phyloP scores from a whole-genome alignment of 2,329 filamentous ascomycete genomes.

The Rhinocladiella similis region DNA sequence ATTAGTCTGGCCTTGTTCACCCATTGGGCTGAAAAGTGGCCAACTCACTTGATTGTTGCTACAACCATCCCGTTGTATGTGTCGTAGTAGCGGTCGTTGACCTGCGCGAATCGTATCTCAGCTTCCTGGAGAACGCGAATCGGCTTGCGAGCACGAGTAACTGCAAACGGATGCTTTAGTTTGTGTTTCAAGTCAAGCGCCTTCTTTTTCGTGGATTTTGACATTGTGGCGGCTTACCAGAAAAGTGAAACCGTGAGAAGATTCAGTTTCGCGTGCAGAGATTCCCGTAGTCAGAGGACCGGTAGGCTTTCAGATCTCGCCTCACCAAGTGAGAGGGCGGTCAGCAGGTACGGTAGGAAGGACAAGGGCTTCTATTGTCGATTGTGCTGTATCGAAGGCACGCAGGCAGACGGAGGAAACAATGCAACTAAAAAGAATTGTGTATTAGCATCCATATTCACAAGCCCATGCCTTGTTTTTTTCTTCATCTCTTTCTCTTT shows the following conservation, averaged over 20 bases:
- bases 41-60: constrained; percentile 63
- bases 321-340: background rate
- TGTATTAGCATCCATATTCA: too few relatives aligned
- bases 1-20: constrained; percentile 27
- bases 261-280: constrained; percentile 3
- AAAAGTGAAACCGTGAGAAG: constrained; percentile 5
- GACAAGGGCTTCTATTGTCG: background rate
- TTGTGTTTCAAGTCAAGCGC: constrained; percentile 4
- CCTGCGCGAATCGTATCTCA: background rate
- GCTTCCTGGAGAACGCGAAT: constrained; percentile 1
- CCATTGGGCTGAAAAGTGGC: constrained; percentile 4
- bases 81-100: constrained; percentile 10
- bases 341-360: background rate
- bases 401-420: too few relatives aligned
- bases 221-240: constrained; percentile 16
- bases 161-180: constrained; percentile 10
- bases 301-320: background rate
- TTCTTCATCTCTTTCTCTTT: too few relatives aligned
- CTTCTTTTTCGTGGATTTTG: constrained; percentile 1
- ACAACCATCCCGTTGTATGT: constrained; percentile 53
- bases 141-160: constrained; percentile 8
- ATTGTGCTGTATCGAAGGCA: background rate
- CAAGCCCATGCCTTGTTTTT: constrained; percentile 3
- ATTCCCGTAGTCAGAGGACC: too few relatives aligned
- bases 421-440: too few relatives aligned